Evolutionary conservation across 2,329 filamentous ascomycete species (phyloP).

Genomic region (Sarocladium brachiariae): DNA sequence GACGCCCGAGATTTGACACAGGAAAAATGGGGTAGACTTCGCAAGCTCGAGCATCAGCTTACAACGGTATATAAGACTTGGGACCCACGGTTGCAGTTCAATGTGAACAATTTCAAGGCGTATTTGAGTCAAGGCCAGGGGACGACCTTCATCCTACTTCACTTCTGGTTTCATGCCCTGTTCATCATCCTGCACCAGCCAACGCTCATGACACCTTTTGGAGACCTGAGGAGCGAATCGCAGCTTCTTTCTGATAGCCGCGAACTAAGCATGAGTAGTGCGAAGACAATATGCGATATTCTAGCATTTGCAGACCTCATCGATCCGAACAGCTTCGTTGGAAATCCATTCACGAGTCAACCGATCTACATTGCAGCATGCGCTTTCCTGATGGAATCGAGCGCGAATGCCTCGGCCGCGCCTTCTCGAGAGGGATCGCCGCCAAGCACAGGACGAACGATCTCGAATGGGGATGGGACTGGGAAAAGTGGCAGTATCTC

Average conservation of each 20-base stretch:
- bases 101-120: conserved; percentile 77
- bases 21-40: conserved; percentile 65
- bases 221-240: conserved; percentile 49
- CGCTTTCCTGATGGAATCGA: conserved; percentile 79
- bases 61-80: conserved; percentile 67
- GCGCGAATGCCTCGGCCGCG: conserved; percentile 58
- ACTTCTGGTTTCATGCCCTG: conserved; percentile 84
- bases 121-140: conserved; percentile 76
- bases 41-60: conserved; percentile 73
- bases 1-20: conserved; percentile 66
- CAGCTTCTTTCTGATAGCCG: conserved; percentile 74
- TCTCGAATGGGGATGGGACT: conserved; percentile 11
- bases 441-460: conserved; percentile 17
- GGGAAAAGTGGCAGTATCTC: conserved; percentile 19
- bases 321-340: conserved; percentile 77
- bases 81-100: conserved; percentile 71
- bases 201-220: conserved; percentile 71
- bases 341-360: conserved; percentile 84
- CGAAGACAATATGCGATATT: conserved; percentile 88
- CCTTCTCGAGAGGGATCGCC: conserved; percentile 50
- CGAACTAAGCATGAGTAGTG: conserved; percentile 78
- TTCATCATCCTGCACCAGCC: conserved; percentile 83
- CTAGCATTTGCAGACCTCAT: conserved; percentile 79
- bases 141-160: conserved; percentile 78
- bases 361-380: conserved; percentile 89